Conservation (phyloP, 2,329 filamentous ascomycete species). For the Fusarium graminum region DNA sequence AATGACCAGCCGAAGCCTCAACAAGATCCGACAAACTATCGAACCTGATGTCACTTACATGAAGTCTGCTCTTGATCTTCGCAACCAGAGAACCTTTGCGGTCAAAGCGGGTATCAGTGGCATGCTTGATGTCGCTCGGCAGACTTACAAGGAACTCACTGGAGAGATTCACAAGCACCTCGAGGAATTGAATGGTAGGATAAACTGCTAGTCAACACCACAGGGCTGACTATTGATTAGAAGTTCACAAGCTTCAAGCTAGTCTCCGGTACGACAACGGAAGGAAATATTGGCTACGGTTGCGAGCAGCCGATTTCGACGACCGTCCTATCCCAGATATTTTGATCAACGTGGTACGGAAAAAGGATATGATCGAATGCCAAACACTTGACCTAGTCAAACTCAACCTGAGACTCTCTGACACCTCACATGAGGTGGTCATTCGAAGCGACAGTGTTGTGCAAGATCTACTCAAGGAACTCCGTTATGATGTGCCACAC, state of each 20-base stretch:
- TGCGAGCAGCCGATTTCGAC: slow-evolving; percentile 74
- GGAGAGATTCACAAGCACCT: slow-evolving; percentile 81
- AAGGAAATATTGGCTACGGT: slow-evolving; percentile 82
- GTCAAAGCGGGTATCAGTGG: slow-evolving; percentile 88
- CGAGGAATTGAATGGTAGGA: slow-evolving; percentile 72
- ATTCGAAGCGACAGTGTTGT: slow-evolving; percentile 84
- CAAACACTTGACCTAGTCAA: slow-evolving; percentile 89
- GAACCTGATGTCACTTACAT: slow-evolving; percentile 86
- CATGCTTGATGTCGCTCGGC: slow-evolving; percentile 87
- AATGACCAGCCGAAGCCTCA: slow-evolving; percentile 70
- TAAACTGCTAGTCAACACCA: rapidly evolving
- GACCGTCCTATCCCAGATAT: slow-evolving; percentile 70
- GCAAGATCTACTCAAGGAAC: slow-evolving; percentile 75
- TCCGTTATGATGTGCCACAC: slow-evolving; percentile 77
- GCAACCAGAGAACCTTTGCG: slow-evolving; percentile 91
- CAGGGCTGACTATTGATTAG: slow-evolving; percentile 53
- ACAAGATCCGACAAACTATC: slow-evolving; percentile 76
- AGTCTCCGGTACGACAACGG: slow-evolving; percentile 81
- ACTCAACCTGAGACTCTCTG: slow-evolving; percentile 79
- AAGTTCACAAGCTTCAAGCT: slow-evolving; percentile 68
- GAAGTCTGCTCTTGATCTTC: slow-evolving; percentile 82
- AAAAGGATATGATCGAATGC: slow-evolving; percentile 84
- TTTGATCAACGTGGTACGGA: slow-evolving; percentile 82
- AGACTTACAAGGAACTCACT: slow-evolving; percentile 90
- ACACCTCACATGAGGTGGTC: slow-evolving; percentile 86